Conservation (phyloP, 2,329 filamentous ascomycete genomes). For the Colletotrichum sp. region DNA sequence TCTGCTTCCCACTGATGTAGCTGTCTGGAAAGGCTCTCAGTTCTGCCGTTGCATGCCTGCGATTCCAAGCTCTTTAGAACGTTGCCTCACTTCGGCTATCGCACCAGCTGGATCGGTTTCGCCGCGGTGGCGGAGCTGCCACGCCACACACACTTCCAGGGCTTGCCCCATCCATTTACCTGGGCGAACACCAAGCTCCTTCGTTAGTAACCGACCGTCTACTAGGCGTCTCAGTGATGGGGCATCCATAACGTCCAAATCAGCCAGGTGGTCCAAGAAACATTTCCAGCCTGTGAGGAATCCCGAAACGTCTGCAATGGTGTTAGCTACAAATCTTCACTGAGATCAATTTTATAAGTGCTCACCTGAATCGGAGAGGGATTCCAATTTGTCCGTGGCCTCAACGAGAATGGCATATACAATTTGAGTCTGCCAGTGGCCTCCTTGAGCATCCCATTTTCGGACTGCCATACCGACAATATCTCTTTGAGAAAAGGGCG, state of each 20-base stretch:
- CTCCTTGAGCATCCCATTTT: conserved; percentile 66
- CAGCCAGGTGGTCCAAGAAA: conserved; percentile 60
- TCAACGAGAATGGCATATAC: conserved; percentile 73
- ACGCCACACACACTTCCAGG: conserved; percentile 80
- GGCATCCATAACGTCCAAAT: conserved; percentile 62
- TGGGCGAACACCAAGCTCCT: conserved; percentile 71
- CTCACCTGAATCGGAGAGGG: conserved; percentile 8
- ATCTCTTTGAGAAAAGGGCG: conserved; percentile 60
- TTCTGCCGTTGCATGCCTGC: neutral
- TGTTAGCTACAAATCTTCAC: neutral
- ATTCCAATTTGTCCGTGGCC: conserved; percentile 46
- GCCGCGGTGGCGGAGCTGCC: conserved; percentile 84
- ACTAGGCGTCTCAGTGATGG: conserved; percentile 67
- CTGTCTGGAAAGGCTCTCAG: neutral
- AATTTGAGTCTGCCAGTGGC: conserved; percentile 75
- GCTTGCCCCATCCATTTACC: conserved; percentile 87
- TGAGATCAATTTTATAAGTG: neutral
- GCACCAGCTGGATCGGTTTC: conserved; percentile 63
- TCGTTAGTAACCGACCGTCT: conserved; percentile 76
- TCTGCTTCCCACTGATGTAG: neutral
- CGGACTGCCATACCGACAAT: conserved; percentile 77
- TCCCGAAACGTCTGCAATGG: conserved; percentile 43
- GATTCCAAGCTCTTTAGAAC: conserved; percentile 58
- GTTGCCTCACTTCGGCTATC: conserved; percentile 62
- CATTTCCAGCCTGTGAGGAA: conserved; percentile 57